These are phyloP conservation scores for Aspergillus brasiliensis DNA, from an alignment of 2,329 filamentous ascomycete species.

Conservation along the genomic window DNA sequence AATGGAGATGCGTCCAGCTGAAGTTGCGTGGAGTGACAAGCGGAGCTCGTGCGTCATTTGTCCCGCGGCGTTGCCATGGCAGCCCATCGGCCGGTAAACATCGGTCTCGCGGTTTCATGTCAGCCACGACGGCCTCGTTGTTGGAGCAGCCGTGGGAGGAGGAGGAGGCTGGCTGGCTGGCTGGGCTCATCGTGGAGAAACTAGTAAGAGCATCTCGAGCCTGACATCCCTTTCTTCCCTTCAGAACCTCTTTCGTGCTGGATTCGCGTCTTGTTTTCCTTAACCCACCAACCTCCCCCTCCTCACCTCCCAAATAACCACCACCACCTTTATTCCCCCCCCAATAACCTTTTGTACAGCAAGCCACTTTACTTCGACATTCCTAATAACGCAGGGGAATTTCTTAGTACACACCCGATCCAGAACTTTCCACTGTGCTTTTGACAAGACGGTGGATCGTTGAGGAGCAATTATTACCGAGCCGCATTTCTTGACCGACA, in stretches of 20 bases:
- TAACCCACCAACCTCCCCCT: not conserved
- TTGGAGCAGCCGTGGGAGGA: constrained; percentile 13
- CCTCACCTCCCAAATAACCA: not conserved
- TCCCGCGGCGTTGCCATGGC: constrained; percentile 39
- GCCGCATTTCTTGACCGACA: constrained; percentile 13
- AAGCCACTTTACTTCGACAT: constrained; percentile 14
- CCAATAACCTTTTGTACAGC: constrained; percentile 9
- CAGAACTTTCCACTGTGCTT: constrained; percentile 12
- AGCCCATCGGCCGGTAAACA: constrained; percentile 41
- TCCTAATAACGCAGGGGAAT: not conserved
- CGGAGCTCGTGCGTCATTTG: constrained; percentile 19
- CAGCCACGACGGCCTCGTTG: constrained; percentile 18
- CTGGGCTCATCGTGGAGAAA: constrained; percentile 12
- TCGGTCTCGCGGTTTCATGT: constrained; percentile 21
- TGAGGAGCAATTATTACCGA: constrained; percentile 19
- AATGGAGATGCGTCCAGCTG: not conserved
- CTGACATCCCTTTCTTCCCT: constrained; percentile 22
- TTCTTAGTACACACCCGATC: not conserved
- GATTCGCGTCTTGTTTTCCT: constrained; percentile 10
- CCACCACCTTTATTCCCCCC: not conserved
- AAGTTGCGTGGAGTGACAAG: constrained; percentile 3
- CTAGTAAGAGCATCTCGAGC: constrained; percentile 9
- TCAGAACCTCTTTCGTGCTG: constrained; percentile 13
- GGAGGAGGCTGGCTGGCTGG: not conserved
- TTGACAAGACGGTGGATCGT: constrained; percentile 18